Conservation (phyloP, 192 early-diverging fungal species). For the Neocallimastix lanati region DNA sequence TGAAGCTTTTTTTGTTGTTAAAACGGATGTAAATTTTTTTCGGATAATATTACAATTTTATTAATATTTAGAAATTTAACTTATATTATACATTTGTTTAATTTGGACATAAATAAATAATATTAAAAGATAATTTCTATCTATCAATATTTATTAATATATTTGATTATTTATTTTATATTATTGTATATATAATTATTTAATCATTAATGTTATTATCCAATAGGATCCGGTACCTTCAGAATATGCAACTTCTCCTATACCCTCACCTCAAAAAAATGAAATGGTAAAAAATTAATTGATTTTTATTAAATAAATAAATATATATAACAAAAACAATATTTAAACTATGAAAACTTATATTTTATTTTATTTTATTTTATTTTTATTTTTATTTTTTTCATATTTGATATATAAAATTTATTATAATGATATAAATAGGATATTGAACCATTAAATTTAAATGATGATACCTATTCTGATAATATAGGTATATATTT, state of each 20-base stretch:
- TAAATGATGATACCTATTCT: not conserved
- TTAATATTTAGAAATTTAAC: not conserved
- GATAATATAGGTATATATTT: not conserved
- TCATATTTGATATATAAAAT: too few relatives aligned
- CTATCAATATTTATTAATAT: not conserved
- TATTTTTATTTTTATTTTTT: not conserved
- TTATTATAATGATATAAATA: too few relatives aligned
- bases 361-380: too few relatives aligned
- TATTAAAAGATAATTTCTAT: too few relatives aligned
- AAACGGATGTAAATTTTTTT: conserved; percentile 36
- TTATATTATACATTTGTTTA: too few relatives aligned
- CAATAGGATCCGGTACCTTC: conserved; percentile 62
- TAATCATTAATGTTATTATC: not conserved
- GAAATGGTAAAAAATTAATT: not conserved
- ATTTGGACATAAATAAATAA: too few relatives aligned
- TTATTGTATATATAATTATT: not conserved
- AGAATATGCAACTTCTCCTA: conserved; percentile 83
- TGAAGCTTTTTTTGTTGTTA: conserved; percentile 94
- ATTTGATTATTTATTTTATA: too few relatives aligned
- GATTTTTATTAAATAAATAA: not conserved
- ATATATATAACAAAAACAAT: too few relatives aligned
- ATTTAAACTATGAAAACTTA: too few relatives aligned
- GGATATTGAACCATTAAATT: not conserved
- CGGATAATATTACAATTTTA: not conserved
- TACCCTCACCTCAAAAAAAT: not conserved